Evolutionary conservation across 2,329 filamentous ascomycete genomes (phyloP), one percentile per base, ranked within the genome.

Genomic region (Aspergillus floridensis): DNA sequence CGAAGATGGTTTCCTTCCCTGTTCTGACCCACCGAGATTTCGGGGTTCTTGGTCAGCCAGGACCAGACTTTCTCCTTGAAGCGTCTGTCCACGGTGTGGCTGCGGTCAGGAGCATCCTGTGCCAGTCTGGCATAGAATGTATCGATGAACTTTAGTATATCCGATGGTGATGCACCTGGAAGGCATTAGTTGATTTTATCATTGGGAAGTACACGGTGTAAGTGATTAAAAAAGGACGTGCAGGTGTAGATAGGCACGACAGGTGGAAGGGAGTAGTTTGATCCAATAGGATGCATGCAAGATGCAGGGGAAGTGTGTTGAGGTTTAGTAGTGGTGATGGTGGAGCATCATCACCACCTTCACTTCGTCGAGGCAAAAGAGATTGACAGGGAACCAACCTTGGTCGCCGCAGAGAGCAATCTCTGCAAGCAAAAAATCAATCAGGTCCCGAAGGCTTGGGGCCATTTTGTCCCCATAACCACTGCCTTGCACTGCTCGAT

Each of bases 351-450:
- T 52, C 21, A 49, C n/a, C 32, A 35, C 32, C 14, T 35, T 16
- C 11, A 35, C 14, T 16, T 24, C 32, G 58, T 41, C 31, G 46
- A 38, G 52, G 12, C 41, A 57, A 51, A 59, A 53, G 56, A 58
- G 54, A 59, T 44, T 41, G 52, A 29, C 35, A 54, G 26, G 41
- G 48, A n/a, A 65, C 65, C 54, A 49, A 66, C 85, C 86, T 79
- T 81, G 77, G 55, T 79, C 78, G 63, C 85, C 84, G 64, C 80
- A 80, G 50, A 87, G 77, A 24, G 85, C 85, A 70, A 88, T 81
- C 72, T 86, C 82, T 60, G 81, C 80, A 51, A 87, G 75, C 58
- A 88, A 68, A 72, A 80, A 83, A 68, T 86, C 80, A 62, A 87
- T 78, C 64, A 88, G 73, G 53, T 81, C 79, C 68, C 85, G 84